Conservation (phyloP, 2,329 filamentous ascomycete species). For the Talaromyces islandicus region DNA sequence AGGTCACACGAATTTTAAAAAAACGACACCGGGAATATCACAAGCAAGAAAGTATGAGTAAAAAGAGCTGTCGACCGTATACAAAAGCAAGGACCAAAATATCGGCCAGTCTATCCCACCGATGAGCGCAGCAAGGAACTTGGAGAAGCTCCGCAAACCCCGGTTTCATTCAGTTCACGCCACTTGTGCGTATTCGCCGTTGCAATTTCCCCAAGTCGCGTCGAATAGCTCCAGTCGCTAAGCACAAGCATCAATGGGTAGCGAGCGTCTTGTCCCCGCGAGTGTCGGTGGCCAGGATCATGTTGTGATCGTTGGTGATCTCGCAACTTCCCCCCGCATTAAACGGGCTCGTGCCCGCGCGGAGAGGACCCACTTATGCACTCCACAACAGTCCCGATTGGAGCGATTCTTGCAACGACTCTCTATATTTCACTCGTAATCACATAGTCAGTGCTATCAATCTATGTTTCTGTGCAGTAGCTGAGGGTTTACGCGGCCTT, state of each 20-base stretch:
- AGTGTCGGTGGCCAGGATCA: neutral
- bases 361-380: neutral
- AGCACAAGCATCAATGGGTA: neutral
- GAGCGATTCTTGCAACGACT: neutral
- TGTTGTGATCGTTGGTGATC: neutral
- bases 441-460: neutral
- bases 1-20: slow-evolving; percentile 5
- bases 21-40: neutral
- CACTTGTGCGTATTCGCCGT: neutral
- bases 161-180: neutral
- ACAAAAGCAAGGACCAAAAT: neutral
- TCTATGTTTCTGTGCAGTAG: neutral
- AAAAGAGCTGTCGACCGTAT: neutral
- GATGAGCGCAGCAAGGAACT: neutral
- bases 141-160: neutral
- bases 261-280: neutral
- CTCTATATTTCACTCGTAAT: neutral
- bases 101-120: neutral
- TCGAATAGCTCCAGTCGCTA: neutral
- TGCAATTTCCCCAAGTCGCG: neutral
- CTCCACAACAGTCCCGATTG: neutral
- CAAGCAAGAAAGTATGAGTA: neutral
- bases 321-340: neutral
- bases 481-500: neutral
- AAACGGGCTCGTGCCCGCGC: neutral